A percentile compares a stretch with the other conserved stretches of the same genome.
Evolutionary conservation across 768 basidiomycete genomes (phyloP).

Genomic region (Rhizopogon rudus): DNA sequence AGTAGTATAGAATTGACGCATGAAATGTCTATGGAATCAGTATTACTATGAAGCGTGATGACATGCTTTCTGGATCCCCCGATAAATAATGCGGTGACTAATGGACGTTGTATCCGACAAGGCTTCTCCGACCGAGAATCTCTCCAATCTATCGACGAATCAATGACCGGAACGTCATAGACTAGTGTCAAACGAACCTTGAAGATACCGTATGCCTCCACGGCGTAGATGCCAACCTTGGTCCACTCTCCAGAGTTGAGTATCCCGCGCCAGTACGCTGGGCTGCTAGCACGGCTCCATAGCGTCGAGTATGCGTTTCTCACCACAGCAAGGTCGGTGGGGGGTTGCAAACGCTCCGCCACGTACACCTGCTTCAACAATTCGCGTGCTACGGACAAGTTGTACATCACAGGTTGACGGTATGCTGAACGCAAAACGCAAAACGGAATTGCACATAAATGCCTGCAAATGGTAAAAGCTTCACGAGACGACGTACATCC

Average conservation of each 20-base stretch:
- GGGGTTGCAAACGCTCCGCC: conserved; percentile 59
- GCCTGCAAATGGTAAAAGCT: background rate
- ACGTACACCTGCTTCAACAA: conserved; percentile 71
- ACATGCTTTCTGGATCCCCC: background rate
- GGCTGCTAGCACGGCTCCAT: conserved; percentile 54
- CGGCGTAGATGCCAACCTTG: conserved; percentile 65
- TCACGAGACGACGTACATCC: conserved; percentile 36
- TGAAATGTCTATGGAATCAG: background rate
- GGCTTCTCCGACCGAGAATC: conserved; percentile 74
- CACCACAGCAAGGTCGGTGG: conserved; percentile 49
- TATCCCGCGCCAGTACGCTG: conserved; percentile 57
- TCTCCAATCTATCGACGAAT: conserved; percentile 64
- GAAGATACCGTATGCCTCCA: conserved; percentile 90
- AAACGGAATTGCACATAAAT: background rate
- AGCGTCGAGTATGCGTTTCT: conserved; percentile 58
- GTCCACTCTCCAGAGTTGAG: conserved; percentile 61
- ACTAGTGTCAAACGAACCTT: conserved; percentile 43
- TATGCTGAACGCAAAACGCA: conserved; percentile 42
- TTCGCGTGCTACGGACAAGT: conserved; percentile 72
- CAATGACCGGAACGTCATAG: background rate
- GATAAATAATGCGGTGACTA: conserved; percentile 25
- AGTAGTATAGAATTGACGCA: background rate
- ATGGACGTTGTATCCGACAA: conserved; percentile 74
- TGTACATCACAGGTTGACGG: conserved; percentile 74
- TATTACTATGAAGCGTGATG: background rate